phyloP scores from a whole-genome alignment of 2,329 filamentous ascomycete genomes.

The Neodidymelliopsis sp. region DNA sequence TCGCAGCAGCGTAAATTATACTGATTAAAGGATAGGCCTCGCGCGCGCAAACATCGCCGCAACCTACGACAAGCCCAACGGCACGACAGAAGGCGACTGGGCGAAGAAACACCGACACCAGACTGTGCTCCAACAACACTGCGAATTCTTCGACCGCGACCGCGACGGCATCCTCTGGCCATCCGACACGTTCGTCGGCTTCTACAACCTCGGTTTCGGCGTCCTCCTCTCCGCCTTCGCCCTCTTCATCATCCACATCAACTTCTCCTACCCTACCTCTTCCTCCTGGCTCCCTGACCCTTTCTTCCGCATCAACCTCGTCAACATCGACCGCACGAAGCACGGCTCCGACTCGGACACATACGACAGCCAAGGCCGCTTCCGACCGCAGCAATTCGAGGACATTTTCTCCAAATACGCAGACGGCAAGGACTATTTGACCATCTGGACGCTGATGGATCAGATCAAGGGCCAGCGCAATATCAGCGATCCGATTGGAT shows the following conservation, averaged over 20 bases:
- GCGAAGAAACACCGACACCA: slow-evolving; percentile 50
- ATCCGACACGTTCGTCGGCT: slow-evolving; percentile 58
- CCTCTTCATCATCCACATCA: slow-evolving; percentile 57
- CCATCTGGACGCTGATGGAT: slow-evolving; percentile 48
- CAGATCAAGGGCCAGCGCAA: slow-evolving; percentile 53
- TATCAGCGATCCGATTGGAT: slow-evolving; percentile 55
- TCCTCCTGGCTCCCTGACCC: slow-evolving; percentile 55
- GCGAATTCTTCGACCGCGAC: slow-evolving; percentile 61
- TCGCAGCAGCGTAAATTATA: background rate
- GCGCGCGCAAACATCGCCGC: slow-evolving; percentile 54
- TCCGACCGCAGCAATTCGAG: slow-evolving; percentile 57
- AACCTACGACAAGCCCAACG: slow-evolving; percentile 50
- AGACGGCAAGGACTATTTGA: slow-evolving; percentile 50
- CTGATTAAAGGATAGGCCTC: slow-evolving; percentile 46
- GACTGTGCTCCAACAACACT: slow-evolving; percentile 61
- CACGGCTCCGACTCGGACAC: slow-evolving; percentile 54
- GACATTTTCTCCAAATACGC: slow-evolving; percentile 58
- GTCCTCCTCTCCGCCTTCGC: slow-evolving; percentile 54
- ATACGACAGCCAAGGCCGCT: slow-evolving; percentile 57
- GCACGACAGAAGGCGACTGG: slow-evolving; percentile 52
- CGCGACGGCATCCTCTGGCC: slow-evolving; percentile 63
- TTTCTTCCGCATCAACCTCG: slow-evolving; percentile 52
- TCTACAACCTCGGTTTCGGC: slow-evolving; percentile 56
- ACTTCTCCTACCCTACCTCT: slow-evolving; percentile 59
- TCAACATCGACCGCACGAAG: slow-evolving; percentile 53